Percentiles rank a stretch among this genome's conserved stretches.
Evolutionary conservation across 192 early-diverging fungal genomes (phyloP).

Genomic region (Rhizophagus clarus): DNA sequence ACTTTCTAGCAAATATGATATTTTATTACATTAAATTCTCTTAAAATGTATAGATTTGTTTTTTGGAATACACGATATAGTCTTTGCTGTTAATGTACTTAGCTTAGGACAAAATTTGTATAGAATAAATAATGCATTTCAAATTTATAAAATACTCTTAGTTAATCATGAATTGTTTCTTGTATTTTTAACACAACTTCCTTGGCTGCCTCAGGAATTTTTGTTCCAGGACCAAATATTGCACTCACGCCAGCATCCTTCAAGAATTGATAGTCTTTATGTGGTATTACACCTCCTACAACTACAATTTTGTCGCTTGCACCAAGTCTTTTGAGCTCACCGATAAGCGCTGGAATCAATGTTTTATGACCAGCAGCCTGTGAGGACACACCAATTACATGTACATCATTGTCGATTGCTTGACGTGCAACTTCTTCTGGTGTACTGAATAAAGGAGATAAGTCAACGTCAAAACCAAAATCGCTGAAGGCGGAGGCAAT

Average conservation of each 20-base stretch:
- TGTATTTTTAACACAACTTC: constrained; percentile 80
- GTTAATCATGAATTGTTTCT: constrained; percentile 27
- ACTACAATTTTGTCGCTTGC: constrained; percentile 75
- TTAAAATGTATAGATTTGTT: no score
- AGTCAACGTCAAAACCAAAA: constrained; percentile 90
- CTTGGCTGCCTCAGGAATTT: constrained; percentile 80
- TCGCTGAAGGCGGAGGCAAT: constrained; percentile 90
- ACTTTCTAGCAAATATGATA: neutral
- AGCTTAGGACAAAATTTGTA: no score
- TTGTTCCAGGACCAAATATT: constrained; percentile 89
- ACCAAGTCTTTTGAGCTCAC: constrained; percentile 75
- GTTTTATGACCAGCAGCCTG: constrained; percentile 91
- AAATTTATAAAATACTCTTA: neutral
- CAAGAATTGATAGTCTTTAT: constrained; percentile 85
- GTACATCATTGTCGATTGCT: constrained; percentile 88
- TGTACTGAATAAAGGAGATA: constrained; percentile 88
- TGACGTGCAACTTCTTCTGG: constrained; percentile 87
- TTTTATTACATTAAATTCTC: neutral
- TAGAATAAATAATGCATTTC: no score
- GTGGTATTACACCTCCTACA: constrained; percentile 86
- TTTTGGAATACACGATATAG: no score
- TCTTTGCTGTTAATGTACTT: no score
- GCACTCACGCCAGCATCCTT: constrained; percentile 76
- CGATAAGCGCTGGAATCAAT: constrained; percentile 77
- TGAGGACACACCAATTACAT: constrained; percentile 85